Evolutionary conservation across 129 eudicot genomes (phyloP), one percentile per base, ranked within the genome.

Genomic region (Centaurea solstitialis): DNA sequence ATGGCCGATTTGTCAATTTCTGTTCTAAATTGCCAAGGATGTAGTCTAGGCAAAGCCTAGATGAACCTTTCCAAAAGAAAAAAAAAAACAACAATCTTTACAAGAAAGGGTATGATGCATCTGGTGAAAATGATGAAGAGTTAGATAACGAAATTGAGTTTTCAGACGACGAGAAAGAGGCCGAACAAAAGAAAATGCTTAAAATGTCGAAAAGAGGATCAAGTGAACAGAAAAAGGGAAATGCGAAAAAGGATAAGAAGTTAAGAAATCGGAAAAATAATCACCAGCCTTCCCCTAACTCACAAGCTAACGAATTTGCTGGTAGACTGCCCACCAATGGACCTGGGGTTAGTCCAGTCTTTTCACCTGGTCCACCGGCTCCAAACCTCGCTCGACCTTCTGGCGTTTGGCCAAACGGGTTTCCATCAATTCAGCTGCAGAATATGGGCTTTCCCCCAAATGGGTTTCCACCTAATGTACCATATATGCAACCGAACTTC

Each of bases 181-280:
- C 97, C 0, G 98, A 93, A 76, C 87, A 88, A 81, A 91, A 45
- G 83, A 91, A 81, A 82, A 88, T 87, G 92, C 75, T 72, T 7
- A 93, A 91, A 69, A 88, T 91, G 91, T 76, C 93, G 11, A 93
- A 96, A 86, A 84, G 99, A 77, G 91, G 84, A 15, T 77, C 83
- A 76, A 88, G 72, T 77, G 91, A 80, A 39, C 84, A 82, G 47
- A 89, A 79, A 30, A 70, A 70, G 11, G 89, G 80, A 5, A 73
- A 75, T 68, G 72, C 15, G 85, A 92, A 86, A 69, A 89, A 84
- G 41, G 88, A 84, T 59, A 85, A 85, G 37, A 85, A 75, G 81
- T 74, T 74, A 9, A 87, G 80, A 67, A 90, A 86, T 50, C 80
- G 82, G 79, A 84, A 59, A 65, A 70, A 73, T 3, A 72, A 90